Evolutionary conservation across 106 monocot species (phyloP).

Genomic region (Gastrodia elata): DNA sequence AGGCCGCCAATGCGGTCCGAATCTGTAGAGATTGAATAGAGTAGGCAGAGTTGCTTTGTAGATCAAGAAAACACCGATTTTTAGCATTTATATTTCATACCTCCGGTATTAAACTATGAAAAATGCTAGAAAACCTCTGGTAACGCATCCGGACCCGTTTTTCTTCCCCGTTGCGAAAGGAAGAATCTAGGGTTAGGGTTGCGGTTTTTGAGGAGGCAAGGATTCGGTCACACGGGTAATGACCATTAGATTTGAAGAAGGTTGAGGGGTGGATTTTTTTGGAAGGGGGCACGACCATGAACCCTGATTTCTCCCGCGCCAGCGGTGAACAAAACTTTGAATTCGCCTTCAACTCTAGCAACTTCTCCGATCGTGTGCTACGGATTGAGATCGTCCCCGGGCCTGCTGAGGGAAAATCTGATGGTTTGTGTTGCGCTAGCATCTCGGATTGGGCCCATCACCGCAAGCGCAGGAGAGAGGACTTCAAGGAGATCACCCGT

Average conservation of each 20-base stretch:
- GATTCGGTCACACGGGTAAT: background rate
- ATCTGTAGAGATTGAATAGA: too few species aligned
- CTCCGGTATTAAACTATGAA: too few species aligned
- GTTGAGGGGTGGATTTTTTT: too few species aligned
- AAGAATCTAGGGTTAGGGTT: background rate
- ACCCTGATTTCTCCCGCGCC: constrained; percentile 27
- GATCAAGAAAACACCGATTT: too few species aligned
- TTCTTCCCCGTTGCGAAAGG: background rate
- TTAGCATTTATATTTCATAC: too few species aligned
- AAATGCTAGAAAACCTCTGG: too few species aligned
- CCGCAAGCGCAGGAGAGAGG: constrained; percentile 71
- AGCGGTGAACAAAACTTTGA: constrained; percentile 58
- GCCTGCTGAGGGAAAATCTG: constrained; percentile 34
- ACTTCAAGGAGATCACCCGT: constrained; percentile 70
- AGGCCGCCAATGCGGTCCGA: too few species aligned
- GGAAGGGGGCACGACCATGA: constrained; percentile 20
- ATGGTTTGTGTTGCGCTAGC: constrained; percentile 36
- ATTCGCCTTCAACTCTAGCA: constrained; percentile 92
- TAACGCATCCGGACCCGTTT: background rate
- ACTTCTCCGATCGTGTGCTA: constrained; percentile 84
- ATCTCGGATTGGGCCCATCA: constrained; percentile 76
- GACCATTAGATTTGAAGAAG: background rate
- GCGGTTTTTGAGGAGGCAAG: background rate
- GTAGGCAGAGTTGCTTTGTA: too few species aligned
- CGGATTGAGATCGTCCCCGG: constrained; percentile 83